Conservation (phyloP, 164 flowering plant species). For the Annona cherimola region DNA sequence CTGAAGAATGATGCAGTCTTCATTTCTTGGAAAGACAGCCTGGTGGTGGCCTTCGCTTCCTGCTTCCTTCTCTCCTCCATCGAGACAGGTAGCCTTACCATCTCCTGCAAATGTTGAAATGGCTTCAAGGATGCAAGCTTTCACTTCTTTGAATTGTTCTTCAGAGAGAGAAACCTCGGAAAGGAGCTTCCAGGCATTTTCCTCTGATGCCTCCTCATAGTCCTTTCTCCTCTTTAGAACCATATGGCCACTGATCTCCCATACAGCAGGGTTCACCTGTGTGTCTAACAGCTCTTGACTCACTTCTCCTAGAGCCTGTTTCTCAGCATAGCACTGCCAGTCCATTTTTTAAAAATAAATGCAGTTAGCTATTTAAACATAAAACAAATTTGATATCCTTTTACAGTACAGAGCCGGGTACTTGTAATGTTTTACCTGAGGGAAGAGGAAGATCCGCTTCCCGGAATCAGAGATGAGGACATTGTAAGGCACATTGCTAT, state of each 20-base stretch:
- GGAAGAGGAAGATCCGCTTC: slow-evolving; percentile 56
- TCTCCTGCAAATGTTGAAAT: slow-evolving; percentile 1
- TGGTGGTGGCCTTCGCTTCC: not conserved
- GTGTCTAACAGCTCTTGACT: slow-evolving; percentile 70
- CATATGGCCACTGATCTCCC: slow-evolving; percentile 93
- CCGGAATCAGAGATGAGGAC: slow-evolving; percentile 75
- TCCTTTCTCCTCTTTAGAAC: slow-evolving; percentile 73
- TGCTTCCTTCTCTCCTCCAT: not conserved
- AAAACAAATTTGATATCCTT: no score
- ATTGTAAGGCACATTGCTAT: slow-evolving; percentile 71
- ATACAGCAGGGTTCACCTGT: slow-evolving; percentile 84
- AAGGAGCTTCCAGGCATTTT: slow-evolving; percentile 64
- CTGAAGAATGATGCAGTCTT: not conserved
- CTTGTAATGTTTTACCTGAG: slow-evolving; percentile 48
- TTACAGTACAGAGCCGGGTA: not conserved
- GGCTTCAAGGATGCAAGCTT: slow-evolving; percentile 54
- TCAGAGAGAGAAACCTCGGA: slow-evolving; percentile 79
- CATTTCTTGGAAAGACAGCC: not conserved
- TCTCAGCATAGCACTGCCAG: slow-evolving; percentile 77
- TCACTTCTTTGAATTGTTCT: slow-evolving; percentile 66
- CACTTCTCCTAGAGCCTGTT: slow-evolving; percentile 88
- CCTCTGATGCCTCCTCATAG: slow-evolving; percentile 64
- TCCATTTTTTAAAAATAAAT: not conserved
- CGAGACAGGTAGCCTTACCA: not conserved
- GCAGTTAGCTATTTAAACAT: not conserved